Evolutionary conservation across 805 yeast species (phyloP).

Genomic region (Saturnispora ahearnii): DNA sequence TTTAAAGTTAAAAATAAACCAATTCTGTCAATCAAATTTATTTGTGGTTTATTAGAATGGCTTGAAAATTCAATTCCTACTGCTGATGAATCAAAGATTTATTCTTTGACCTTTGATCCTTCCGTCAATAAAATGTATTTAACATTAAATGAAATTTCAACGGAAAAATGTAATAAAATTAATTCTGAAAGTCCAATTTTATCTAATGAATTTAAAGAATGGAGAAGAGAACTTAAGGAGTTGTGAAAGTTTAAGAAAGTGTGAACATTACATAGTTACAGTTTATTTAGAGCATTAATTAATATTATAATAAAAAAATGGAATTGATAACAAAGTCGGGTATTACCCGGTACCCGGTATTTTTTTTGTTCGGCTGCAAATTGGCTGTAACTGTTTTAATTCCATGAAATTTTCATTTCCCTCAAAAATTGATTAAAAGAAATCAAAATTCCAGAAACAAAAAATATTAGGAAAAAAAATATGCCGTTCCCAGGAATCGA

Average conservation of each 20-base stretch:
- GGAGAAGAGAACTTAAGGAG: slow-evolving; percentile 35
- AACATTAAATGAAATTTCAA: slow-evolving; percentile 38
- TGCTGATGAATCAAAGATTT: slow-evolving; percentile 40
- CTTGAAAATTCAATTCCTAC: slow-evolving; percentile 45
- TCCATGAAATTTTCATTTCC: no score
- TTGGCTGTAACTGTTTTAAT: no score
- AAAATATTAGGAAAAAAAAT: not conserved
- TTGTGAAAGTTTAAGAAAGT: not conserved
- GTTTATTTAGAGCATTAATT: not conserved
- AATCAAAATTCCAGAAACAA: not conserved
- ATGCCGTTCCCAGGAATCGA: slow-evolving; percentile 11
- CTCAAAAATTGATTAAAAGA: no score
- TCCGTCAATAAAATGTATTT: slow-evolving; percentile 38
- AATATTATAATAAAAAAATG: no score
- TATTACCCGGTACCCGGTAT: no score
- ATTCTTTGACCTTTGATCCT: slow-evolving; percentile 50
- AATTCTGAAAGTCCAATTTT: slow-evolving; percentile 30
- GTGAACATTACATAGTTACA: not conserved
- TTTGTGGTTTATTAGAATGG: slow-evolving; percentile 82
- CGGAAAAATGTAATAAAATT: slow-evolving; percentile 20
- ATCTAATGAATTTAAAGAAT: slow-evolving; percentile 41
- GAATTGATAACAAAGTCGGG: no score
- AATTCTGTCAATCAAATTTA: slow-evolving; percentile 73
- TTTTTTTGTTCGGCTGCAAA: no score
- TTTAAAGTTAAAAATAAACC: slow-evolving; percentile 48